phyloP scores from a whole-genome alignment of 1,284 basidiomycete species.

The Ustilago nuda region DNA sequence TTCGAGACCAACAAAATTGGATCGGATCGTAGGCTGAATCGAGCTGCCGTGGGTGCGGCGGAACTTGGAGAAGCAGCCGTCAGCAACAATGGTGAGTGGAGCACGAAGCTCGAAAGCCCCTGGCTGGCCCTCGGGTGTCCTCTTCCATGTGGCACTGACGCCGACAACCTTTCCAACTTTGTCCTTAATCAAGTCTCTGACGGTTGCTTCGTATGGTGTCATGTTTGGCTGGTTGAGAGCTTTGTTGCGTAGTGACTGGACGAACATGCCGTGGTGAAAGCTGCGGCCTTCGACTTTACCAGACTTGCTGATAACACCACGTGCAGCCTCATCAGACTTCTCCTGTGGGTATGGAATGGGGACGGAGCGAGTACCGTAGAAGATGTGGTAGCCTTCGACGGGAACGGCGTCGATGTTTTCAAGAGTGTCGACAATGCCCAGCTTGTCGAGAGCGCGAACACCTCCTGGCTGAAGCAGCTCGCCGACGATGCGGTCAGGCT shows the following conservation, averaged over 20 bases:
- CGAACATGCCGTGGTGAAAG: slow-evolving; percentile 95
- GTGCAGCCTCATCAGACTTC: slow-evolving; percentile 45
- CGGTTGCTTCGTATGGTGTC: slow-evolving; percentile 58
- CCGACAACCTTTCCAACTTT: slow-evolving; percentile 50
- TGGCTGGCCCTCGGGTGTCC: slow-evolving; percentile 17
- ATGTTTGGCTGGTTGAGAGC: slow-evolving; percentile 71
- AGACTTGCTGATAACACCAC: slow-evolving; percentile 45
- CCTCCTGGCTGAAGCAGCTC: slow-evolving; percentile 97
- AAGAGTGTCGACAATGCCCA: slow-evolving; percentile 80
- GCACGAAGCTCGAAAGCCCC: slow-evolving; percentile 72
- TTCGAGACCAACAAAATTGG: slow-evolving; percentile 85
- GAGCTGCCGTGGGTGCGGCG: slow-evolving; percentile 72
- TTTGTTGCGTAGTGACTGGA: slow-evolving; percentile 81
- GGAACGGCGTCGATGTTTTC: slow-evolving; percentile 89
- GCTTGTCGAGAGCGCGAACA: slow-evolving; percentile 78
- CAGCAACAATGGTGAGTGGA: slow-evolving; percentile 86
- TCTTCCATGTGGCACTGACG: slow-evolving; percentile 51
- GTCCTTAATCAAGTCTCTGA: slow-evolving; percentile 58
- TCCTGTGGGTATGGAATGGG: slow-evolving; percentile 86
- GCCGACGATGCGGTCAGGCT: slow-evolving; percentile 96
- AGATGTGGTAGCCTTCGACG: slow-evolving; percentile 88
- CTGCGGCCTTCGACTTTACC: slow-evolving; percentile 75
- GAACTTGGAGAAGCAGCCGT: slow-evolving; percentile 94
- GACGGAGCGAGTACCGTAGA: slow-evolving; percentile 76
- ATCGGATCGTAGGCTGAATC: slow-evolving; percentile 73